Evolutionary conservation across 2,329 filamentous ascomycete species (phyloP).

Genomic region (Trichoderma atrobrunneum): DNA sequence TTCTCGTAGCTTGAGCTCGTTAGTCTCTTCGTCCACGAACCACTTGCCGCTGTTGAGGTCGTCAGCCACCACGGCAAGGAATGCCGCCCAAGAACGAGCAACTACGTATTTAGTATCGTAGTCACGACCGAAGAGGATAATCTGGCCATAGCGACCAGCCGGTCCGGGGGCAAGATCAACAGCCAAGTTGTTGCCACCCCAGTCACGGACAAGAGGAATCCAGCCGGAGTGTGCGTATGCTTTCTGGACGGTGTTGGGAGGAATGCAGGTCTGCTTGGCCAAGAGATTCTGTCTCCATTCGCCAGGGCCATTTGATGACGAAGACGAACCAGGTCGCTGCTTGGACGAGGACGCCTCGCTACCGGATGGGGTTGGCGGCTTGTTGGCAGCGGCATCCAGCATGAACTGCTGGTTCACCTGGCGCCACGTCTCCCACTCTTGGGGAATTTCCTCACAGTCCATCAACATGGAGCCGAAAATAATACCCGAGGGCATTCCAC

Average conservation of each 20-base stretch:
- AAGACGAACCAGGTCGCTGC: constrained; percentile 45
- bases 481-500: constrained; percentile 84
- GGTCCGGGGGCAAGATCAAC: constrained; percentile 90
- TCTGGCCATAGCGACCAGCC: constrained; percentile 87
- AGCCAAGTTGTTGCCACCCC: constrained; percentile 97
- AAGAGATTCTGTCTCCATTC: constrained; percentile 82
- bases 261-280: constrained; percentile 82
- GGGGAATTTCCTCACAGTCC: constrained; percentile 96
- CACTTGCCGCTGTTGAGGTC: constrained; percentile 88
- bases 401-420: constrained; percentile 89
- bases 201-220: constrained; percentile 95
- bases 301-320: constrained; percentile 54
- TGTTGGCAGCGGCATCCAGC: constrained; percentile 55
- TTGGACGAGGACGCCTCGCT: constrained; percentile 67
- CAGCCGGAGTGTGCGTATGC: constrained; percentile 90
- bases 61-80: constrained; percentile 83
- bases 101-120: constrained; percentile 99
- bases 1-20: constrained; percentile 87
- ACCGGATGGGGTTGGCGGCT: constrained; percentile 61
- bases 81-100: constrained; percentile 84
- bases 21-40: constrained; percentile 86
- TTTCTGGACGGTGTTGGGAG: constrained; percentile 81
- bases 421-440: constrained; percentile 97
- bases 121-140: constrained; percentile 94
- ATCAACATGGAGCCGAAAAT: constrained; percentile 93